A percentile compares a stretch with the other conserved stretches of the same genome.
Conservation (phyloP, 108 stramenopile genomes). For the Skeletonema menzelii region DNA sequence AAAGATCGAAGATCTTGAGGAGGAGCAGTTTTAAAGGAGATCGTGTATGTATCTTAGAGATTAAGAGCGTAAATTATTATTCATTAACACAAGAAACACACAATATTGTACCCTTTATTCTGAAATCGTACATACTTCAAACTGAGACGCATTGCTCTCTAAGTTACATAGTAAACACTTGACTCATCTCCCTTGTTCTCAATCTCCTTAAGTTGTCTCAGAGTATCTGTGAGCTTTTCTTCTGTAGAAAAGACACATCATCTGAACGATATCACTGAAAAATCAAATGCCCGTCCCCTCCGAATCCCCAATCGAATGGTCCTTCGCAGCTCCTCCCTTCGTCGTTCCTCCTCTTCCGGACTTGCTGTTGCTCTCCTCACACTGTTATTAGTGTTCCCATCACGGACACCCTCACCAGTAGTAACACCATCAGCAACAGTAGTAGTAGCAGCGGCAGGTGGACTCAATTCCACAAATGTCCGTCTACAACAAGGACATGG, state of each 20-base stretch:
- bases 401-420: not conserved
- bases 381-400: not conserved
- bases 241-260: not conserved
- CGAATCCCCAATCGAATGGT: constrained; percentile 2
- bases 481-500: constrained; percentile 76
- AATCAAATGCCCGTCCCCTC: constrained; percentile 19
- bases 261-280: constrained; percentile 7
- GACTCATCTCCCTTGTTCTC: not conserved
- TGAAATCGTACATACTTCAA: not conserved
- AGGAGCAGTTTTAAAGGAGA: constrained; percentile 5
- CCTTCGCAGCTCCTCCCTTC: not conserved
- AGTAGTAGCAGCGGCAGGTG: not conserved
- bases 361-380: not conserved
- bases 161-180: not conserved
- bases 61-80: not conserved
- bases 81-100: not conserved
- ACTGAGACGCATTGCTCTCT: not conserved
- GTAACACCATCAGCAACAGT: not conserved
- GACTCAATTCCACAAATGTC: constrained; percentile 59
- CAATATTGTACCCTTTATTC: not conserved
- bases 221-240: not conserved
- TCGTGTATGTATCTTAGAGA: too few species aligned
- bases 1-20: constrained; percentile 41
- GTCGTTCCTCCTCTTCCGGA: constrained; percentile 9
- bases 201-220: not conserved